Conservation (phyloP, 2,329 filamentous ascomycete genomes). For the Cordyceps sp. region DNA sequence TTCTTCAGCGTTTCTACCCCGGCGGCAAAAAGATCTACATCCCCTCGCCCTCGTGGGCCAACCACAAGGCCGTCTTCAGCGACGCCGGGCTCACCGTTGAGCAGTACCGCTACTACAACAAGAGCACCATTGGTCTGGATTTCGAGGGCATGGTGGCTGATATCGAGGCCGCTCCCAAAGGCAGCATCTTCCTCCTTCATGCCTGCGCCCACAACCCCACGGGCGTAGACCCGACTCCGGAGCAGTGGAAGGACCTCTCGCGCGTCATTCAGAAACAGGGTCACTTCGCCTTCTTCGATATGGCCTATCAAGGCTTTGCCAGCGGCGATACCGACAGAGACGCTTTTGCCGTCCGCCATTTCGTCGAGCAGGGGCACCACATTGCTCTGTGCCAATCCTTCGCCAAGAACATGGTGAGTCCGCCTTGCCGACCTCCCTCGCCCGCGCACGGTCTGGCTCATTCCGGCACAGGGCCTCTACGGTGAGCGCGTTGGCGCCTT, state of each 20-base stretch:
- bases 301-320: constrained; percentile 98
- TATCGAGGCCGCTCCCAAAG: constrained; percentile 73
- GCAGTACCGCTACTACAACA: constrained; percentile 98
- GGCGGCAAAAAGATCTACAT: constrained; percentile 93
- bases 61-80: constrained; percentile 93
- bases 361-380: constrained; percentile 81
- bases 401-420: constrained; percentile 93
- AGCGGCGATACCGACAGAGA: constrained; percentile 84
- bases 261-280: constrained; percentile 68
- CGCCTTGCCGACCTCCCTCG: neutral
- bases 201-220: constrained; percentile 97
- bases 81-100: constrained; percentile 82
- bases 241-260: constrained; percentile 88
- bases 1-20: constrained; percentile 83
- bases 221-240: constrained; percentile 78
- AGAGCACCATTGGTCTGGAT: constrained; percentile 94
- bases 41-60: constrained; percentile 91
- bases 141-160: constrained; percentile 87
- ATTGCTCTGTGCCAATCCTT: constrained; percentile 84
- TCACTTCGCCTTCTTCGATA: constrained; percentile 96
- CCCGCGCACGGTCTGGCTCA: neutral
- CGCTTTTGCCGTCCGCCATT: constrained; percentile 85
- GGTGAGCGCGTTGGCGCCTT: constrained; percentile 96
- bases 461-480: constrained; percentile 58
- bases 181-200: constrained; percentile 85